A percentile compares a stretch with the other conserved stretches of the same genome.
Conservation (phyloP, 495 filamentous ascomycete genomes). For the Tuber brumale region DNA sequence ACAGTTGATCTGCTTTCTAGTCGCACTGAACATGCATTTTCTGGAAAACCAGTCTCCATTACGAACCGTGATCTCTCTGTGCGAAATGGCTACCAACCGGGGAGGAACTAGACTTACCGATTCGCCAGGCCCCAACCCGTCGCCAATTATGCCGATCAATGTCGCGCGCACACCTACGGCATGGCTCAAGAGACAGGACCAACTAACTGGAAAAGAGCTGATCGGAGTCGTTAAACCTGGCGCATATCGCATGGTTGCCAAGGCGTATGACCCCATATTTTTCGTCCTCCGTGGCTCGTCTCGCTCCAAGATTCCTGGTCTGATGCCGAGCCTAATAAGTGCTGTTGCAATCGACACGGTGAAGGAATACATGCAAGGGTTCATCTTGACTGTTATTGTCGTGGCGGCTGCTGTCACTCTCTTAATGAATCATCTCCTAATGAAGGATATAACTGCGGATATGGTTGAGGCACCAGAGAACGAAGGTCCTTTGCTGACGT, state of each 20-base stretch:
- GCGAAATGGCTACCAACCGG: constrained; percentile 42
- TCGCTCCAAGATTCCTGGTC: constrained; percentile 44
- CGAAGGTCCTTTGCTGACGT: constrained; percentile 50
- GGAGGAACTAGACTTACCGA: constrained; percentile 9
- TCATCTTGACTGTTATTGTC: constrained; percentile 51
- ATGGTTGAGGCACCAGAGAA: constrained; percentile 43
- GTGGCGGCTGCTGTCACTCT: constrained; percentile 54
- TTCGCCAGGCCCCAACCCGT: not conserved
- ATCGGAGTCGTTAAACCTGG: constrained; percentile 61
- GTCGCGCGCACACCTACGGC: constrained; percentile 61
- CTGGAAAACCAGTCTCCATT: constrained; percentile 52
- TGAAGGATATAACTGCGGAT: constrained; percentile 47
- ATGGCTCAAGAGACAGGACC: constrained; percentile 66
- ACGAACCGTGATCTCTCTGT: constrained; percentile 43
- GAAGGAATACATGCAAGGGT: constrained; percentile 52
- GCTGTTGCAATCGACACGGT: constrained; percentile 51
- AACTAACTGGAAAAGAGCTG: constrained; percentile 63
- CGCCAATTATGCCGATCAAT: constrained; percentile 48
- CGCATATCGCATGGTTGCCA: constrained; percentile 59
- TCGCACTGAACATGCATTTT: constrained; percentile 52
- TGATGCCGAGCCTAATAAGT: constrained; percentile 30
- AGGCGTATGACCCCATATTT: constrained; percentile 60
- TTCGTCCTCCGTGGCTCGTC: constrained; percentile 61
- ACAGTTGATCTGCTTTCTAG: constrained; percentile 41
- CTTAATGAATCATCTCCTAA: constrained; percentile 59